A percentile compares a stretch with the other conserved stretches of the same genome.
These are phyloP conservation scores for Blastobotrys elegans DNA, from an alignment of 1,139 yeast genomes.

Conservation along the genomic window DNA sequence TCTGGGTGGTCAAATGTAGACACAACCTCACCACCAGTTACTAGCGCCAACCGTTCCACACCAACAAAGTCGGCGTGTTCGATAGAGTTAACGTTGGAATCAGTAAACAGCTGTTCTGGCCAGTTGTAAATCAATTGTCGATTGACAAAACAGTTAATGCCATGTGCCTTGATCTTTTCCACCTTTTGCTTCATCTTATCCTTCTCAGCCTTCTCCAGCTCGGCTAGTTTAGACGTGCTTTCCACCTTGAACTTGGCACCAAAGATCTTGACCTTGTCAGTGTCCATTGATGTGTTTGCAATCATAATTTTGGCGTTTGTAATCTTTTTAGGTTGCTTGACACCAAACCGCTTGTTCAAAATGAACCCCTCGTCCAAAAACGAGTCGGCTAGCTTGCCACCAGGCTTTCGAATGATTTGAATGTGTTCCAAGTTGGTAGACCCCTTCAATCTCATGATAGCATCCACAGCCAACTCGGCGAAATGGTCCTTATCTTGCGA, in stretches of 20 bases:
- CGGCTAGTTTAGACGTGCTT: conserved; percentile 90
- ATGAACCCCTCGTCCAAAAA: conserved; percentile 95
- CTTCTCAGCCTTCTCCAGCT: conserved; percentile 91
- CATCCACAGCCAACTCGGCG: conserved; percentile 88
- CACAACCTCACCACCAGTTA: conserved; percentile 97
- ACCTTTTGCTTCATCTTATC: conserved; percentile 88
- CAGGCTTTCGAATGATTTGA: conserved; percentile 87
- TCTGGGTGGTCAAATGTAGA: conserved; percentile 95
- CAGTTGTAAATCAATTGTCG: conserved; percentile 96
- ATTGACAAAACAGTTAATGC: conserved; percentile 86
- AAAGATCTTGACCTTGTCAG: conserved; percentile 93
- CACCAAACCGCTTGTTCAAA: conserved; percentile 86
- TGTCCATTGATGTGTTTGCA: conserved; percentile 95
- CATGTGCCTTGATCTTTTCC: conserved; percentile 75
- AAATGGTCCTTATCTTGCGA: conserved; percentile 93
- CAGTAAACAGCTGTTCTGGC: conserved; percentile 94
- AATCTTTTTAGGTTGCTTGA: conserved; percentile 83
- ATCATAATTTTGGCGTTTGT: conserved; percentile 82
- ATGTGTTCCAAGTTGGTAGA: conserved; percentile 93
- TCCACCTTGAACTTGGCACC: conserved; percentile 98
- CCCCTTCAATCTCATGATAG: conserved; percentile 85
- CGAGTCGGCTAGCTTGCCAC: conserved; percentile 89
- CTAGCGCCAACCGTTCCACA: conserved; percentile 91
- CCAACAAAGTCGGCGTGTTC: conserved; percentile 99
- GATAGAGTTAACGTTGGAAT: conserved; percentile 79